Percentiles rank a stretch among this genome's conserved stretches.
These are phyloP conservation scores for Paecilomyces dactylethromorphus DNA, from an alignment of 2,329 filamentous ascomycete genomes.

Conservation along the genomic window DNA sequence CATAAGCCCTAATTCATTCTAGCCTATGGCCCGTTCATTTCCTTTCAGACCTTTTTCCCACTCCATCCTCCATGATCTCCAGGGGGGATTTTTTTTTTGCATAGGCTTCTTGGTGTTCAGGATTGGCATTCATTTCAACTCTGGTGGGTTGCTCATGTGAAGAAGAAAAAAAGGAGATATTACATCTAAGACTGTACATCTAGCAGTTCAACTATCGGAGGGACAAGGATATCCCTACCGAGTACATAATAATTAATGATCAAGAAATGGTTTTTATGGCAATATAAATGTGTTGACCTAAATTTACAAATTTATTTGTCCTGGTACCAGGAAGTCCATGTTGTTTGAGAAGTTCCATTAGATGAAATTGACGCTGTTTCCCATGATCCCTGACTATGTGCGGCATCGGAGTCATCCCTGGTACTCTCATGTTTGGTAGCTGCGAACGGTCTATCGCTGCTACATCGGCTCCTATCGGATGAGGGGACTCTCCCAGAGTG, in stretches of 20 bases:
- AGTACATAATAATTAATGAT: neutral
- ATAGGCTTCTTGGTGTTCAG: neutral
- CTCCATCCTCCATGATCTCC: neutral
- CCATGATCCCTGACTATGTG: neutral
- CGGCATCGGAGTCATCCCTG: neutral
- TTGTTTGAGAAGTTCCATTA: neutral
- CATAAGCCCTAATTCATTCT: neutral
- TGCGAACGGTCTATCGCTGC: neutral
- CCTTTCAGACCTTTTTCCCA: neutral
- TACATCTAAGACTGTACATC: neutral
- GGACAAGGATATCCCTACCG: neutral
- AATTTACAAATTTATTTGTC: neutral
- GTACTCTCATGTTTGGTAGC: neutral
- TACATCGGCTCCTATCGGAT: neutral
- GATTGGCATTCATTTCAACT: neutral
- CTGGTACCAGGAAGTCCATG: neutral
- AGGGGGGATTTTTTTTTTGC: neutral
- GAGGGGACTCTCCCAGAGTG: neutral
- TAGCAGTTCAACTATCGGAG: neutral
- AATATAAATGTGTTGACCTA: neutral
- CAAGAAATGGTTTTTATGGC: neutral
- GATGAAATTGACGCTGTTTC: neutral
- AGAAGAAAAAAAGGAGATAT: neutral
- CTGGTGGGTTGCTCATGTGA: neutral
- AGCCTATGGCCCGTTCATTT: neutral